Percentiles rank a stretch among this genome's conserved stretches.
phyloP scores from a whole-genome alignment of 306 rosid species.

The Prunus mira region DNA sequence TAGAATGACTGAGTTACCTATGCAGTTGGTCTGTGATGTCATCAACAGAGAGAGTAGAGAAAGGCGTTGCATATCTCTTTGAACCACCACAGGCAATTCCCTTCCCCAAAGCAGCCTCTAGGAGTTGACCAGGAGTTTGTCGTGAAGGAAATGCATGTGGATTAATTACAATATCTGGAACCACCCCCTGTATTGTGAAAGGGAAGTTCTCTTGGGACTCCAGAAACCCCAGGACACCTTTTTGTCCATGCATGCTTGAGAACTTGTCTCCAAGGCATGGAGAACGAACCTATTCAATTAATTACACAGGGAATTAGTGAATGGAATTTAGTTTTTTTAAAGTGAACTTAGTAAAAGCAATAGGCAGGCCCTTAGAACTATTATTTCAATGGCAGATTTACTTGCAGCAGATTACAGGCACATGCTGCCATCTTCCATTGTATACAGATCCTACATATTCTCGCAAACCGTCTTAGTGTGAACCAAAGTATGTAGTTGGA shows the following conservation, averaged over 20 bases:
- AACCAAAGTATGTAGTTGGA: neutral
- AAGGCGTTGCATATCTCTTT: slow-evolving; percentile 76
- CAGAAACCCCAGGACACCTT: slow-evolving; percentile 91
- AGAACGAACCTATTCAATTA: slow-evolving; percentile 65
- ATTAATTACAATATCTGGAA: slow-evolving; percentile 94
- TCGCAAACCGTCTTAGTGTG: neutral
- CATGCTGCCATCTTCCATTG: neutral
- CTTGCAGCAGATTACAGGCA: neutral
- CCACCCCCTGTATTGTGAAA: slow-evolving; percentile 85
- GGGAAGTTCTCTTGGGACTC: slow-evolving; percentile 95
- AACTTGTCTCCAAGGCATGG: slow-evolving; percentile 97
- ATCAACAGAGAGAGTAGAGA: slow-evolving; percentile 77
- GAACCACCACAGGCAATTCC: slow-evolving; percentile 78
- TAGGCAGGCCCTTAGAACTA: neutral
- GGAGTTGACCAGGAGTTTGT: slow-evolving; percentile 96
- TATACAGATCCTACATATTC: neutral
- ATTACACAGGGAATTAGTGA: slow-evolving; percentile 5
- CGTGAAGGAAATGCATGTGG: slow-evolving; percentile 98
- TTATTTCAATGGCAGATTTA: neutral
- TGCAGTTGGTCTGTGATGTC: slow-evolving; percentile 87
- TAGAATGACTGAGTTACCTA: slow-evolving; percentile 40
- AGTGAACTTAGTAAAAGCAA: neutral
- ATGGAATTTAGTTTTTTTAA: neutral
- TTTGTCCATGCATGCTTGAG: slow-evolving; percentile 99
- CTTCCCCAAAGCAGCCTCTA: slow-evolving; percentile 95